Conservation (phyloP, 2,329 filamentous ascomycete genomes). For the Beauveria varroae region DNA sequence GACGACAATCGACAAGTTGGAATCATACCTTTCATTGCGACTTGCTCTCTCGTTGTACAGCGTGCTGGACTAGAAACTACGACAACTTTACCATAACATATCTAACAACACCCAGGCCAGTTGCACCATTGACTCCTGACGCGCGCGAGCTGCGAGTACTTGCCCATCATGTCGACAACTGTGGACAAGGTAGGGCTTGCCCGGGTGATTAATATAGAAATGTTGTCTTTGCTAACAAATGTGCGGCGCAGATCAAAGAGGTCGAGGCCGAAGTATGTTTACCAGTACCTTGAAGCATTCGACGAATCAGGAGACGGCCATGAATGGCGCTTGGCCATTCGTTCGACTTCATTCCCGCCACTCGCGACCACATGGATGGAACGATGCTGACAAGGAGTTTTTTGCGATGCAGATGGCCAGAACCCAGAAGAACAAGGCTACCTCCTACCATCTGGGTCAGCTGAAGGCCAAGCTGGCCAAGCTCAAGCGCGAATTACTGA, state of each 20-base stretch:
- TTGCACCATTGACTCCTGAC: background rate
- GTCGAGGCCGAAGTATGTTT: slow-evolving; percentile 82
- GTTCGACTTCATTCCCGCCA: background rate
- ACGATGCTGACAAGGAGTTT: slow-evolving; percentile 7
- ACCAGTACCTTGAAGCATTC: slow-evolving; percentile 4
- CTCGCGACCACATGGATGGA: background rate
- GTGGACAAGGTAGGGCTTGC: slow-evolving; percentile 73
- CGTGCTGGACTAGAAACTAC: background rate
- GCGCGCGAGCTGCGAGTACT: slow-evolving; percentile 10
- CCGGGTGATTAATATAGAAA: background rate
- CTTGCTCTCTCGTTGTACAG: background rate
- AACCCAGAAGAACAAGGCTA: slow-evolving; percentile 97
- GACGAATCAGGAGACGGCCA: background rate
- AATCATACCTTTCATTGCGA: slow-evolving; percentile 1
- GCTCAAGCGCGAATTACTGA: slow-evolving; percentile 91
- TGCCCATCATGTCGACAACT: slow-evolving; percentile 79
- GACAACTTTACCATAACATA: background rate
- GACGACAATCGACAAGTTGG: background rate
- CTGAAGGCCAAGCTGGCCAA: slow-evolving; percentile 98
- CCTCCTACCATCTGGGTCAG: slow-evolving; percentile 88
- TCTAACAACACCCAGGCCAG: background rate
- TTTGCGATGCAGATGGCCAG: slow-evolving; percentile 65
- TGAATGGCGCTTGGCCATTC: background rate
- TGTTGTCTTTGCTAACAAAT: slow-evolving; percentile 12
- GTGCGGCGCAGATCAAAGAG: slow-evolving; percentile 71